Evolutionary conservation across 225 moss, liverwort and hornwort genomes (phyloP), one percentile per base, ranked within the genome.

Genomic region (Pseudoscleropodium purum): DNA sequence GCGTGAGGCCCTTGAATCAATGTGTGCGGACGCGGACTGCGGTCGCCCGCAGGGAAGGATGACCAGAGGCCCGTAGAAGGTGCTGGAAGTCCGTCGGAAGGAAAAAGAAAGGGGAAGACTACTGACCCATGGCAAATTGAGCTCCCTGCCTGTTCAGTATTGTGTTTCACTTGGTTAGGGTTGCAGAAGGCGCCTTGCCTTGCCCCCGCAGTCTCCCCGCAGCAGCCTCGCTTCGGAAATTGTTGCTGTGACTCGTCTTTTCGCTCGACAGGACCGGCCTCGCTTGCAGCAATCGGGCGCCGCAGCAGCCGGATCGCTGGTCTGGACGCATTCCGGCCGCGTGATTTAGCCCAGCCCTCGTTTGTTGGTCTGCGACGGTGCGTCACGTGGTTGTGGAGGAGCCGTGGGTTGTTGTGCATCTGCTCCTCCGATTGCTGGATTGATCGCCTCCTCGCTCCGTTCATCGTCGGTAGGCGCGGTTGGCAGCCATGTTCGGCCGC

Each of bases 401-500:
- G 47, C 26, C 15, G 24, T 29, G 4, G 47, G 72, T 12, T 12
- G 59, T 19, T 30, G 59, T 18, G 80, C 41, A 5, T 80, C 60
- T 4, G 29, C 39, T 29, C 18, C 31, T 68, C 18, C 33, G 67
- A 33, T 57, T 59, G 36, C 61, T 30, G 61, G 87, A 88, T 16
- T 81, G 61, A 37, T 70, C 60, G 41, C n/a, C 59, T 59, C 18
- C 10, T 79, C 79, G 79, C 57, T 27, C 17, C 27, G 5, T 29
- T 11, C 39, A 27, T 5, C 18, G 59, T 75, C 6, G 27, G 60
- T 37, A 60, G 66, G 60, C 27, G 52, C 31, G 24, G 83, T 78
- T 49, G 20, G 84, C 89, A 89, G 34, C 69, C 67, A 89, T 89
- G 89, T 89, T 89, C 89, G 89, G 89, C 56, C 88, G 89, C 25